Evolutionary conservation across 208 protist species (phyloP).

Genomic region (Lotmaria passim): DNA sequence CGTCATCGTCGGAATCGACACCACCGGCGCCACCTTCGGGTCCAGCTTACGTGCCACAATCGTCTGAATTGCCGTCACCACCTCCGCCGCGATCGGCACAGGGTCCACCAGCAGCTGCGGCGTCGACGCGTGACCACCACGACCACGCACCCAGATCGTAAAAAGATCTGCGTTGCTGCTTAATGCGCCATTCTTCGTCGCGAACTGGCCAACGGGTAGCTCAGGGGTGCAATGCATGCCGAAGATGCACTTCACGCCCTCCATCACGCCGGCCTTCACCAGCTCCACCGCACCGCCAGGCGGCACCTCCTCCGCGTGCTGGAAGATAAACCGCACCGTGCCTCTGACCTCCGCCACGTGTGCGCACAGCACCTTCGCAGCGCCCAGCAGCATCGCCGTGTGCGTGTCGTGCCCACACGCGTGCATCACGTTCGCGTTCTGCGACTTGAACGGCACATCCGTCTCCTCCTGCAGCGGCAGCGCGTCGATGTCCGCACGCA

Average conservation of each 20-base stretch:
- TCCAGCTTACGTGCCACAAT: constrained; percentile 60
- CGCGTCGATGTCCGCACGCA: constrained; percentile 76
- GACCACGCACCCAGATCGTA: constrained; percentile 49
- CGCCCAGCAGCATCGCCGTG: constrained; percentile 70
- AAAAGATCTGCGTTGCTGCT: constrained; percentile 39
- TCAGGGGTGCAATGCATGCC: constrained; percentile 44
- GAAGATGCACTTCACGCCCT: constrained; percentile 59
- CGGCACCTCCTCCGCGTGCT: constrained; percentile 69
- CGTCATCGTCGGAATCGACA: constrained; percentile 55
- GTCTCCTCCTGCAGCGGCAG: constrained; percentile 70
- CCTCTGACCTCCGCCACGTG: constrained; percentile 48
- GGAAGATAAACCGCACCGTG: constrained; percentile 74
- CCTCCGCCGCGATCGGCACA: constrained; percentile 53
- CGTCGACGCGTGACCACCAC: constrained; percentile 64
- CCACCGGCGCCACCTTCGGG: constrained; percentile 46
- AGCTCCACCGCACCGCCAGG: constrained; percentile 65
- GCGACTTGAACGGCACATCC: constrained; percentile 67
- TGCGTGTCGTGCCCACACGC: constrained; percentile 74
- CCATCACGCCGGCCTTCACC: constrained; percentile 50
- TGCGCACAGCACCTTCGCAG: constrained; percentile 69
- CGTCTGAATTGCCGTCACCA: constrained; percentile 59
- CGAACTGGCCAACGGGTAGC: constrained; percentile 29
- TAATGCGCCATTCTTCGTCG: constrained; percentile 29
- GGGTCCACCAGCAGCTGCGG: constrained; percentile 65
- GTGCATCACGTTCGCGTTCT: constrained; percentile 63